phyloP scores from a whole-genome alignment of 2,329 filamentous ascomycete species.

The Arachnopeziza araneosa region DNA sequence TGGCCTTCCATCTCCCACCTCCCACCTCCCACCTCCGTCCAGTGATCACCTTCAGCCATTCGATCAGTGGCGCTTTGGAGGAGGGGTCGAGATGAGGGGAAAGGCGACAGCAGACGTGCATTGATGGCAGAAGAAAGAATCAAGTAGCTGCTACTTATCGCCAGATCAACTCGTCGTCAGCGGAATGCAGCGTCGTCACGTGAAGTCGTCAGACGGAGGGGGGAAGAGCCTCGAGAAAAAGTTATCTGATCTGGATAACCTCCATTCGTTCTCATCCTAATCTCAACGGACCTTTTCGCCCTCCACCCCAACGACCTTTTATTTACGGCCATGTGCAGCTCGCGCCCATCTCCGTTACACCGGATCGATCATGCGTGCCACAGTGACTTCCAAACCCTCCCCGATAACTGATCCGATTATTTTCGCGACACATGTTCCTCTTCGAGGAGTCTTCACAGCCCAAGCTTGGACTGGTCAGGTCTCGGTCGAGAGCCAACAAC shows the following conservation, averaged over 20 bases:
- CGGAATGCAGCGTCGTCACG: too few relatives aligned
- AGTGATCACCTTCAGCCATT: neutral
- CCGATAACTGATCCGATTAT: neutral
- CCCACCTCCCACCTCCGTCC: neutral
- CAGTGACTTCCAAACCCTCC: neutral
- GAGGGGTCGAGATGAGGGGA: neutral
- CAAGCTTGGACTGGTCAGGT: neutral
- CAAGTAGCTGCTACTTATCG: too few relatives aligned
- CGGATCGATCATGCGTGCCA: neutral
- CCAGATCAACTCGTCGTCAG: too few relatives aligned
- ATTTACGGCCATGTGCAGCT: neutral
- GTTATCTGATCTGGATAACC: too few relatives aligned
- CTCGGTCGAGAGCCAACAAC: neutral
- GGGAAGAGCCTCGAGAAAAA: too few relatives aligned
- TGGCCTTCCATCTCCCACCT: neutral
- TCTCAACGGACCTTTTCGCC: too few relatives aligned
- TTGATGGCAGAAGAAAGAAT: neutral
- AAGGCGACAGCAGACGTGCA: neutral
- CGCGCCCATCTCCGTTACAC: neutral
- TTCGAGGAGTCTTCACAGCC: neutral
- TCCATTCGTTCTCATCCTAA: too few relatives aligned
- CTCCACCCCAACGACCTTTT: neutral
- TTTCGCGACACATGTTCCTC: neutral
- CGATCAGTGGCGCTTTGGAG: neutral
- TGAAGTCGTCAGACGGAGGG: too few relatives aligned